Conservation (phyloP, 1,284 basidiomycete genomes). For the Ustilago nuda region DNA sequence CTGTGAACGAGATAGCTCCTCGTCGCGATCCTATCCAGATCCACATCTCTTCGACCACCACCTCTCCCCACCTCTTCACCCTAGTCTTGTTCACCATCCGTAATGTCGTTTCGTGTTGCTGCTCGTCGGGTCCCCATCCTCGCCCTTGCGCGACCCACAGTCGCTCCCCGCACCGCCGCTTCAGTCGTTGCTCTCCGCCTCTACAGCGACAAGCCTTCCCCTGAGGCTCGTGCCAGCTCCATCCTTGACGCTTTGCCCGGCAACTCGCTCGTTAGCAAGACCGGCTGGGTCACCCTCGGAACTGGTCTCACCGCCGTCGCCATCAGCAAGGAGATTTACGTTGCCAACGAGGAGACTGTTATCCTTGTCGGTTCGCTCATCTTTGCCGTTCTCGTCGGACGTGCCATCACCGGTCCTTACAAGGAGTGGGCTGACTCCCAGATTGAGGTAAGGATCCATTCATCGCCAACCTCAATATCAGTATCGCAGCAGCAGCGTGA, state of each 20-base stretch:
- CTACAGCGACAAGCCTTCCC: constrained; percentile 71
- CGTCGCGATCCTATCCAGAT: constrained; percentile 22
- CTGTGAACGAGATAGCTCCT: constrained; percentile 3
- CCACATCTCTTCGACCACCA: constrained; percentile 11
- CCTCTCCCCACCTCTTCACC: constrained; percentile 22
- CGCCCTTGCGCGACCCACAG: constrained; percentile 50
- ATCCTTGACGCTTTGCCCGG: constrained; percentile 93
- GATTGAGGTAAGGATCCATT: constrained; percentile 56
- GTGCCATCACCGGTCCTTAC: constrained; percentile 85
- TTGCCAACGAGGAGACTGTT: constrained; percentile 82
- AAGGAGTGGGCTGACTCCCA: constrained; percentile 81
- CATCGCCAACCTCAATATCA: neutral
- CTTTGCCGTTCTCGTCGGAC: constrained; percentile 82
- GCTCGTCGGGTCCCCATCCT: constrained; percentile 49
- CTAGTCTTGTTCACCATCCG: constrained; percentile 13
- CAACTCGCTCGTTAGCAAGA: constrained; percentile 92
- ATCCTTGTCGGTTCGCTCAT: constrained; percentile 84
- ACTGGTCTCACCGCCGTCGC: constrained; percentile 90
- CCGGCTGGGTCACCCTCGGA: constrained; percentile 86
- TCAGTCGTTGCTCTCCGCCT: constrained; percentile 55
- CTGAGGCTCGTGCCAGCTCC: constrained; percentile 87
- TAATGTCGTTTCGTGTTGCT: constrained; percentile 51
- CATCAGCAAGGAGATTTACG: constrained; percentile 97
- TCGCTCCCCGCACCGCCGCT: constrained; percentile 41
- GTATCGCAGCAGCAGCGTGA: constrained; percentile 3